Base-by-base conservation (phyloP, 2,329 filamentous ascomycete species). In the Xylariomycetidae sp. region DNA sequence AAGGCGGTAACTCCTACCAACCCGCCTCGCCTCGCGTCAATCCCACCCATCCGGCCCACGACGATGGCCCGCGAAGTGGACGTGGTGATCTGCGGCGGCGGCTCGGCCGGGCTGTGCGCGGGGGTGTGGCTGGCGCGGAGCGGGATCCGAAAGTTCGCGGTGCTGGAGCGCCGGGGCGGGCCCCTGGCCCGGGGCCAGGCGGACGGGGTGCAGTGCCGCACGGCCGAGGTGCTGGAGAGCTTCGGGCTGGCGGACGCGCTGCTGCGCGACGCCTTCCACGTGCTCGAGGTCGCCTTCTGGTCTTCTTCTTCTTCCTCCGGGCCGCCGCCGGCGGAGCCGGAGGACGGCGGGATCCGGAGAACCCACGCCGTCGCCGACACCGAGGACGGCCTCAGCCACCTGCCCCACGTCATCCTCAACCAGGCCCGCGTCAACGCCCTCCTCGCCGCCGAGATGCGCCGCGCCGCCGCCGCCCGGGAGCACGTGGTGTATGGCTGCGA, bases 191-290 rank as follows among this genome's bases (percentile, higher is more conserved):
- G 68, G 28, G 78, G 77, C 3, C 75, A 82, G 53, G 79, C 79
- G 10, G 79, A 84, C 39, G 74, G 75, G 2, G 70, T 77, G 13
- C 73, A 78, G 53, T 72, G 68, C 35, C 71, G 74, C 2, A 76
- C 74, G 0, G 72, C 79, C 10, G 76, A 80, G 50, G 67, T 80
- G 15, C 76, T 78, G 31, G 74, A 79, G 46, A 73, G 69, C 27
- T 74, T 79, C 19, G 70, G 65, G 1, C 63, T 79, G 4, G 62
- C 66, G 2, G 71, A 74, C 28, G 58, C 66, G 13, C 57, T 80
- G 18, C 61, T 78, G 19, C 61, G 64, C 20, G 74, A 78, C 37
- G 64, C 73, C 1, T 78, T 71, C 34, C 75, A 78, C 48, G 67
- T 75, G 9, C 57, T 72, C 13, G 75, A 79, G 52, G 58, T 75